phyloP scores from a whole-genome alignment of 176 grass and related monocot genomes.

The Triticum turgidum region DNA sequence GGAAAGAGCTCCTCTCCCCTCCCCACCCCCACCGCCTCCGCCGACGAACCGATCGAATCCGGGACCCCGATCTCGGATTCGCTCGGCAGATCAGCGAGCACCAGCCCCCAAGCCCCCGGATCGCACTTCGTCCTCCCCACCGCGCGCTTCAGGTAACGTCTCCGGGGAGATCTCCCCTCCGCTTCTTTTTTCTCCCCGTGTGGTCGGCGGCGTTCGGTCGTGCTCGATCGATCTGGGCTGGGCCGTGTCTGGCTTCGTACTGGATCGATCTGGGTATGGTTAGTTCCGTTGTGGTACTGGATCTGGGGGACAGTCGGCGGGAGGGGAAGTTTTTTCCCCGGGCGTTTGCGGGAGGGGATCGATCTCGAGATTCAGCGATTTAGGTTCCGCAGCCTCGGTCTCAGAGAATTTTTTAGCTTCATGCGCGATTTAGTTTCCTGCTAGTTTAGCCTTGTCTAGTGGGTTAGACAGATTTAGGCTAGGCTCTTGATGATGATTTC shows the following conservation, averaged over 20 bases:
- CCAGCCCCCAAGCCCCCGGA: not conserved
- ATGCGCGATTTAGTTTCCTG: not conserved
- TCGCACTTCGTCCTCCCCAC: not conserved
- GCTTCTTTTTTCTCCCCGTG: too few relatives aligned
- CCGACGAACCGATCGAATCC: constrained; percentile 14
- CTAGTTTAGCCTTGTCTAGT: too few relatives aligned
- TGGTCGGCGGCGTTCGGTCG: too few relatives aligned
- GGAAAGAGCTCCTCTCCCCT: not conserved
- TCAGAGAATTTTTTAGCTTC: not conserved
- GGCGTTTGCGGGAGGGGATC: not conserved
- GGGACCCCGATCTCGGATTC: constrained; percentile 55
- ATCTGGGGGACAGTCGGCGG: constrained; percentile 15
- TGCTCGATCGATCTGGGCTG: not conserved
- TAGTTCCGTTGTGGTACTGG: not conserved
- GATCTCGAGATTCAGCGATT: not conserved
- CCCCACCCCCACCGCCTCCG: not conserved
- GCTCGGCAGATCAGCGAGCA: not conserved
- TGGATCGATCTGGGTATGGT: not conserved
- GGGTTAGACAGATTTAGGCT: not conserved
- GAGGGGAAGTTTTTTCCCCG: not conserved
- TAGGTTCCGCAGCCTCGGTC: not conserved
- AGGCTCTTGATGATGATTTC: not conserved
- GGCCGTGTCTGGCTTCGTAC: not conserved
- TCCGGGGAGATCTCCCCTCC: not conserved
- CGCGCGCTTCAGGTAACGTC: constrained; percentile 17